These are phyloP conservation scores for Krasilnikovozyma curviuscula DNA, from an alignment of 768 basidiomycete genomes.

Conservation along the genomic window DNA sequence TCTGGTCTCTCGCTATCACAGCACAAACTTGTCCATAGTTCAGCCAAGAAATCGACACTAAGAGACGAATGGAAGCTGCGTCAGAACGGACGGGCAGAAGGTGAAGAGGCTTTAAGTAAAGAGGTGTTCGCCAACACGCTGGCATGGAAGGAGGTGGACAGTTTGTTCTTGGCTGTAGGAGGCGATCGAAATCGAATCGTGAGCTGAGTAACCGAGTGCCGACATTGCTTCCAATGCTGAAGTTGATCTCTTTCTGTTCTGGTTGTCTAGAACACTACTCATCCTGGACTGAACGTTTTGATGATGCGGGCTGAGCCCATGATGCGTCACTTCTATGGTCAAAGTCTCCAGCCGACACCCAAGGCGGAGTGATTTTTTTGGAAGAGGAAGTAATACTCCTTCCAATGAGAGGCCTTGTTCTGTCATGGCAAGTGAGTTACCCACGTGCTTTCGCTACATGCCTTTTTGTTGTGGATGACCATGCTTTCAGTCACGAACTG, in stretches of 20 bases:
- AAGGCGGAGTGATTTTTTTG: too few relatives aligned
- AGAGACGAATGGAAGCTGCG: constrained; percentile 28
- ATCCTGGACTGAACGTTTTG: constrained; percentile 59
- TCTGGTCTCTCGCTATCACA: constrained; percentile 78
- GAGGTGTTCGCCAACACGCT: constrained; percentile 13
- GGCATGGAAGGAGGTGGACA: constrained; percentile 7
- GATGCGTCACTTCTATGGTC: constrained; percentile 55
- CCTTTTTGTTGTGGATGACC: too few relatives aligned
- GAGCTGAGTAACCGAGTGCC: constrained; percentile 8
- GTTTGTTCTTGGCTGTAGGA: constrained; percentile 30
- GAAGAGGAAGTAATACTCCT: too few relatives aligned
- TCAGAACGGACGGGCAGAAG: not conserved
- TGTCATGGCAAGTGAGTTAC: too few relatives aligned
- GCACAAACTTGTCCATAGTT: constrained; percentile 44
- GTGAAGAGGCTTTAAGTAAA: constrained; percentile 15
- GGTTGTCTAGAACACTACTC: constrained; percentile 53
- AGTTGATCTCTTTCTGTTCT: constrained; percentile 11
- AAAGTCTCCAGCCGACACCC: too few relatives aligned
- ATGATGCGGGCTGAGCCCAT: constrained; percentile 45
- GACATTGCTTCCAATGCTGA: constrained; percentile 11
- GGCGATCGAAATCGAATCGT: constrained; percentile 21
- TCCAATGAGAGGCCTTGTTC: too few relatives aligned
- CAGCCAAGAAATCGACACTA: constrained; percentile 26
- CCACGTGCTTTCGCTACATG: too few relatives aligned
- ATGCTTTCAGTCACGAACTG: too few relatives aligned